phyloP scores from a whole-genome alignment of 805 yeast genomes.

The Candida ortonii region DNA sequence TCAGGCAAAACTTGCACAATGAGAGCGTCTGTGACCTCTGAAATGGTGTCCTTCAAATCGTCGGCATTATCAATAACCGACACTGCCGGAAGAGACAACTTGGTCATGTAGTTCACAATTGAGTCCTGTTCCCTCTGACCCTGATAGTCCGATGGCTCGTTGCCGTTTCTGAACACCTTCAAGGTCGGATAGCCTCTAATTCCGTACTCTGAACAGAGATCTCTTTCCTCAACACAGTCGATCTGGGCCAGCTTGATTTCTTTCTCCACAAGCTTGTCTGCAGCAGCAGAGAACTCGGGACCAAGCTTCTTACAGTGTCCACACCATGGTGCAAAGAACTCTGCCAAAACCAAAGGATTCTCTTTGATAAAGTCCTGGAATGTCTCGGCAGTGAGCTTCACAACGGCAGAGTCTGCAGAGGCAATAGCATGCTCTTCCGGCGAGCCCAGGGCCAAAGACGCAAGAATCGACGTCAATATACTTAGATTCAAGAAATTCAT shows the following conservation, averaged over 20 bases:
- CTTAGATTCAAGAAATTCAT: constrained; percentile 42
- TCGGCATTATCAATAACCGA: constrained; percentile 44
- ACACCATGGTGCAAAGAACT: constrained; percentile 97
- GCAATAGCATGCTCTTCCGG: constrained; percentile 60
- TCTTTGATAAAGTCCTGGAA: constrained; percentile 64
- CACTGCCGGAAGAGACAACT: constrained; percentile 79
- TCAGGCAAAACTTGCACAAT: constrained; percentile 50
- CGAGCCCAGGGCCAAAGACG: constrained; percentile 31
- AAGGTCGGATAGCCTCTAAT: constrained; percentile 83
- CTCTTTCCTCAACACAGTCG: constrained; percentile 78
- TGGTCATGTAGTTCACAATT: constrained; percentile 74
- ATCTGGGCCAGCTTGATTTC: constrained; percentile 75
- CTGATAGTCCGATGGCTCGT: constrained; percentile 58
- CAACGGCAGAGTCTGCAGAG: constrained; percentile 82
- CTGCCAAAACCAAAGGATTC: constrained; percentile 79
- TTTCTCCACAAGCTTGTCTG: constrained; percentile 57
- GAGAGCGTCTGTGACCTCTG: constrained; percentile 45
- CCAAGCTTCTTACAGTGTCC: constrained; percentile 91
- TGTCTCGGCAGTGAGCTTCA: constrained; percentile 63
- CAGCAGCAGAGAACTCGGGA: constrained; percentile 76
- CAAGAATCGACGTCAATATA: constrained; percentile 41
- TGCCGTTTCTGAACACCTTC: constrained; percentile 64
- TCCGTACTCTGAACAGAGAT: constrained; percentile 63
- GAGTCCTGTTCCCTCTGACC: constrained; percentile 85
- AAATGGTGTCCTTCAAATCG: constrained; percentile 49